A percentile compares a stretch with the other conserved stretches of the same genome.
Conservation (phyloP, 352 stramenopile species). For the Phytophthora podocarpi region DNA sequence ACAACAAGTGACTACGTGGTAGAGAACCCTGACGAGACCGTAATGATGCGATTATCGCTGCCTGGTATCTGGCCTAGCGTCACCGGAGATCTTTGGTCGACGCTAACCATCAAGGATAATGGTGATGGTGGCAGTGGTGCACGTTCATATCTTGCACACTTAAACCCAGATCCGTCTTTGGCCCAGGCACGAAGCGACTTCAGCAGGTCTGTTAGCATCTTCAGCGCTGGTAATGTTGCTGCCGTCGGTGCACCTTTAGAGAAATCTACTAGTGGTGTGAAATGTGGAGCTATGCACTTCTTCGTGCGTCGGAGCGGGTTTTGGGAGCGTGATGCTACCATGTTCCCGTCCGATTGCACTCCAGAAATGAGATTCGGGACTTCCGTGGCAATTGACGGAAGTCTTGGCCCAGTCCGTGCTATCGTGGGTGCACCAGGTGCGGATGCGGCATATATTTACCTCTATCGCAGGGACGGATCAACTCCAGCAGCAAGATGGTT, state of each 20-base stretch:
- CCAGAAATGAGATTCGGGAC: constrained; percentile 62
- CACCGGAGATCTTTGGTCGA: constrained; percentile 85
- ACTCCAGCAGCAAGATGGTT: constrained; percentile 44
- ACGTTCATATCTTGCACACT: constrained; percentile 62
- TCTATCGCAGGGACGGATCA: constrained; percentile 23
- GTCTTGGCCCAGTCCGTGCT: constrained; percentile 53
- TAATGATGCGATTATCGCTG: constrained; percentile 91
- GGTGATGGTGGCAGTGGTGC: constrained; percentile 88
- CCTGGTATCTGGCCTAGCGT: constrained; percentile 93
- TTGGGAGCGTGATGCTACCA: constrained; percentile 68
- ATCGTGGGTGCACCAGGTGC: constrained; percentile 74
- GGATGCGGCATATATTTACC: constrained; percentile 60
- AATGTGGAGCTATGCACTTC: constrained; percentile 75
- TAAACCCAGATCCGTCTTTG: constrained; percentile 40
- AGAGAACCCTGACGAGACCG: constrained; percentile 91
- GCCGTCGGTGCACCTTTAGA: constrained; percentile 68
- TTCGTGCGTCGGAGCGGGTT: constrained; percentile 64
- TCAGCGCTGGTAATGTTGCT: constrained; percentile 66
- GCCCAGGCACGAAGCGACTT: constrained; percentile 54
- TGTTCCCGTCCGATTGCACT: constrained; percentile 52
- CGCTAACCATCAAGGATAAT: constrained; percentile 92
- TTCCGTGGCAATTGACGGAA: constrained; percentile 76
- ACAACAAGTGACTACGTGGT: constrained; percentile 92
- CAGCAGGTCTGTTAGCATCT: constrained; percentile 63
- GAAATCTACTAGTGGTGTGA: constrained; percentile 26